phyloP scores from a whole-genome alignment of 2,329 filamentous ascomycete species.

The Penicillium palitans region DNA sequence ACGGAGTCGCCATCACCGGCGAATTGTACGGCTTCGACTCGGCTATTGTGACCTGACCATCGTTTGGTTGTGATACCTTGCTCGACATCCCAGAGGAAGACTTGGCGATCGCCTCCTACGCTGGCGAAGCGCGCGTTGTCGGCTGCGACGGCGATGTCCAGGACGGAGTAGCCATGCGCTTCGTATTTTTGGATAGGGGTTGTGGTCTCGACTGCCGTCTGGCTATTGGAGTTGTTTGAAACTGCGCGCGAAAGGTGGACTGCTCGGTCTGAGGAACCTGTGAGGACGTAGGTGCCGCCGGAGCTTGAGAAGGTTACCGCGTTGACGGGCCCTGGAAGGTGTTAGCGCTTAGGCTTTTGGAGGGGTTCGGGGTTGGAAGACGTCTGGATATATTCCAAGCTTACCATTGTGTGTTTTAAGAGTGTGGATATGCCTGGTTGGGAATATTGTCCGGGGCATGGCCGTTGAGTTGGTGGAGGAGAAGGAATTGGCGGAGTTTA shows the following conservation, averaged over 20 bases:
- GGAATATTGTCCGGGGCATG: constrained; percentile 35
- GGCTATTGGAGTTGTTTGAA: constrained; percentile 41
- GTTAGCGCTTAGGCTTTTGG: constrained; percentile 3
- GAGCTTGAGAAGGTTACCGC: constrained; percentile 71
- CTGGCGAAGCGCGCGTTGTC: constrained; percentile 85
- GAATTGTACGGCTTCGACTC: constrained; percentile 78
- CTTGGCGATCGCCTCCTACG: constrained; percentile 83
- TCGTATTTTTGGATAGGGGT: constrained; percentile 81
- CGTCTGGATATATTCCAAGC: not conserved
- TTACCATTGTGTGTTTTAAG: constrained; percentile 49
- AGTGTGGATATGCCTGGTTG: constrained; percentile 43
- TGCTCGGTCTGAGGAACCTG: constrained; percentile 79
- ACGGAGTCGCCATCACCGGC: constrained; percentile 73
- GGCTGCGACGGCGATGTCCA: constrained; percentile 69
- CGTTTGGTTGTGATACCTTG: constrained; percentile 74
- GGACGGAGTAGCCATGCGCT: constrained; percentile 88
- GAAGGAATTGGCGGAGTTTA: constrained; percentile 10
- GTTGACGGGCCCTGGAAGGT: constrained; percentile 64
- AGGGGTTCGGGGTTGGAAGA: not conserved
- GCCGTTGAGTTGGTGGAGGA: constrained; percentile 2
- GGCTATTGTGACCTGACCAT: constrained; percentile 68
- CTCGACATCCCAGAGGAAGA: constrained; percentile 93
- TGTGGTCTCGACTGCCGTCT: constrained; percentile 36
- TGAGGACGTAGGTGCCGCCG: constrained; percentile 75
- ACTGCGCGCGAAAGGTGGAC: constrained; percentile 78